Evolutionary conservation across 768 basidiomycete genomes (phyloP).

Genomic region (Lentinula sp.): DNA sequence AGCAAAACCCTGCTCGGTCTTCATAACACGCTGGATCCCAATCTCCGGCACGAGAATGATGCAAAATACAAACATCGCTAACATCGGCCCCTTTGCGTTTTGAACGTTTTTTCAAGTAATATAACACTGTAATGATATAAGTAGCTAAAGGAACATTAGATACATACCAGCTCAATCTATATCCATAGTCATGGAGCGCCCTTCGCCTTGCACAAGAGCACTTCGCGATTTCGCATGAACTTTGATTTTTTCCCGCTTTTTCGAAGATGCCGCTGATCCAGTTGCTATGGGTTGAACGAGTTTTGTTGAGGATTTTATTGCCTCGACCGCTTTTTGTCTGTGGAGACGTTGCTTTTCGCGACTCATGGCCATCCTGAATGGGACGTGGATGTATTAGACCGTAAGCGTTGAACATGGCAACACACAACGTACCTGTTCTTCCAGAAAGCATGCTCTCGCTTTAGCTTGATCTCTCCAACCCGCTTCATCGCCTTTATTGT

Average conservation of each 20-base stretch:
- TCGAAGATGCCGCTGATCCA: conserved; percentile 28
- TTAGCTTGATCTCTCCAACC: conserved; percentile 83
- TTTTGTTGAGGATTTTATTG: conserved; percentile 45
- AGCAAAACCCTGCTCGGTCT: conserved; percentile 93
- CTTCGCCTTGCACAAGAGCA: conserved; percentile 78
- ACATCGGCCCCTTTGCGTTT: background rate
- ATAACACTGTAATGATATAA: conserved; percentile 1
- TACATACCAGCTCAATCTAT: conserved; percentile 44
- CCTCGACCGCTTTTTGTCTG: conserved; percentile 58
- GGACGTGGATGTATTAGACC: conserved; percentile 6
- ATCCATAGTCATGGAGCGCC: conserved; percentile 90
- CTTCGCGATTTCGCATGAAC: conserved; percentile 55
- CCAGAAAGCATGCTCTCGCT: conserved; percentile 93
- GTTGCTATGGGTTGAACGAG: conserved; percentile 58
- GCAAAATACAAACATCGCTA: conserved; percentile 90
- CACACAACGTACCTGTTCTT: conserved; percentile 64
- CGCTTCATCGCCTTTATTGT: conserved; percentile 97
- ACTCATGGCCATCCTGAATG: conserved; percentile 73
- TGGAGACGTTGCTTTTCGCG: conserved; percentile 73
- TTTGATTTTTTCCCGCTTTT: conserved; percentile 74
- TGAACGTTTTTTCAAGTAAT: background rate
- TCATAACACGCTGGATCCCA: conserved; percentile 89
- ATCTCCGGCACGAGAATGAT: conserved; percentile 73
- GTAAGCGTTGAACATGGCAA: background rate
- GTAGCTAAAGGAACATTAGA: conserved; percentile 7